Evolutionary conservation across 371 early-diverging fungal genomes (phyloP), one percentile per base, ranked within the genome.

Genomic region (Homolaphlyctis polyrhiza): DNA sequence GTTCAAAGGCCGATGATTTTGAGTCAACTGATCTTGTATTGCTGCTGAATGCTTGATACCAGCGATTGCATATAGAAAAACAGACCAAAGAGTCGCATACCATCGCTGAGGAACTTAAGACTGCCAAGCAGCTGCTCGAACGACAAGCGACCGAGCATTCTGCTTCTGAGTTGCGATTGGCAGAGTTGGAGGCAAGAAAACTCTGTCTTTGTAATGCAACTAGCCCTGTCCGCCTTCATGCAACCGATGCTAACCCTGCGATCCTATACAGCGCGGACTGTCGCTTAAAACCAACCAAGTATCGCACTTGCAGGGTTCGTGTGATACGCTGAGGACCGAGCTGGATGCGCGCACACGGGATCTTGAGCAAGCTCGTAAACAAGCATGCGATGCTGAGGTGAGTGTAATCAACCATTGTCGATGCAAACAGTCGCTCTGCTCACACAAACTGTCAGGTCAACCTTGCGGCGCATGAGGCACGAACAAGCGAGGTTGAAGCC

Each of bases 401-500:
- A 3, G 47, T n/a, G n/a, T n/a, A n/a, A n/a, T n/a, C n/a, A n/a
- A n/a, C n/a, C n/a, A n/a, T n/a, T n/a, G n/a, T n/a, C n/a, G n/a
- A n/a, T n/a, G n/a, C n/a, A n/a, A n/a, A n/a, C n/a, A n/a, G n/a
- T n/a, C n/a, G n/a, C n/a, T n/a, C n/a, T n/a, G n/a, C n/a, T n/a
- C n/a, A n/a, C n/a, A n/a, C n/a, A n/a, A n/a, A n/a, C n/a, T n/a
- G n/a, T n/a, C n/a, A n/a, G n/a, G n/a, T n/a, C n/a, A n/a, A n/a
- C n/a, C n/a, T n/a, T n/a, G n/a, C n/a, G n/a, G n/a, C n/a, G n/a
- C n/a, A n/a, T 18, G 39, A 39, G 18, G 39, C n/a, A 18, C 29
- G 48, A 16, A 4, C 32, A 6, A 33, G 4, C 33, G 14, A 62
- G 62, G 1, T 62, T 14, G 69, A 72, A 34, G 69, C 65, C 1